These are phyloP conservation scores for Miscanthus lutarioriparius DNA, from an alignment of 176 grass and related monocot species.

Conservation along the genomic window DNA sequence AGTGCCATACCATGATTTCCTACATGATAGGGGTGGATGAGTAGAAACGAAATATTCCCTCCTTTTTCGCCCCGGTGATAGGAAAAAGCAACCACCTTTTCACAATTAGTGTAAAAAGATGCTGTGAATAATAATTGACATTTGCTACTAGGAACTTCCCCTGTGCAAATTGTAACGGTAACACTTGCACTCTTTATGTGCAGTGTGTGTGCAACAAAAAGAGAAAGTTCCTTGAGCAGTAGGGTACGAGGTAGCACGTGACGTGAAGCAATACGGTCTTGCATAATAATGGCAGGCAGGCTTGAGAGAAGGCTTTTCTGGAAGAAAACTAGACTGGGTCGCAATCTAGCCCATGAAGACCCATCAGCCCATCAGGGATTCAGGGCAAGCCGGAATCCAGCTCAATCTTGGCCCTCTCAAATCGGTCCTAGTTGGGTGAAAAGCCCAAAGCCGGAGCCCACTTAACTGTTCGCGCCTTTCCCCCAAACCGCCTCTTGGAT, in stretches of 20 bases:
- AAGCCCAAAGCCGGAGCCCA: neutral
- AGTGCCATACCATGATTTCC: slow-evolving; percentile 32
- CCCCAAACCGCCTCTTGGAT: neutral
- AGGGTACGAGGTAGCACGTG: neutral
- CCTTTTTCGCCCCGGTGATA: slow-evolving; percentile 3
- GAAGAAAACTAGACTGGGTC: neutral
- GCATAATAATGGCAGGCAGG: neutral
- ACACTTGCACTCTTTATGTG: neutral
- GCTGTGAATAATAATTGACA: neutral
- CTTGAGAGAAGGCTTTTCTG: neutral
- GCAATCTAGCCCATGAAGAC: neutral
- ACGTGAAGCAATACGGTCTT: neutral
- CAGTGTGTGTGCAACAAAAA: neutral
- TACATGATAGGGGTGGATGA: slow-evolving; percentile 36
- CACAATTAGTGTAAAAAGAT: neutral
- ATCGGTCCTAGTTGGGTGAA: neutral
- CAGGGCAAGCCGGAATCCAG: neutral
- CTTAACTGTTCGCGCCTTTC: neutral
- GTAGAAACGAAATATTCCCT: slow-evolving; percentile 39
- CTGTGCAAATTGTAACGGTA: neutral
- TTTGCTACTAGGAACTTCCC: neutral
- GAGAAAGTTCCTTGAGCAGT: neutral
- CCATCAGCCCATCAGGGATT: neutral
- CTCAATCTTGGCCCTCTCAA: neutral
- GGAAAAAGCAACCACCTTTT: slow-evolving; percentile 22